phyloP scores from a whole-genome alignment of 805 yeast species.

The Yarrowia osloensis region DNA sequence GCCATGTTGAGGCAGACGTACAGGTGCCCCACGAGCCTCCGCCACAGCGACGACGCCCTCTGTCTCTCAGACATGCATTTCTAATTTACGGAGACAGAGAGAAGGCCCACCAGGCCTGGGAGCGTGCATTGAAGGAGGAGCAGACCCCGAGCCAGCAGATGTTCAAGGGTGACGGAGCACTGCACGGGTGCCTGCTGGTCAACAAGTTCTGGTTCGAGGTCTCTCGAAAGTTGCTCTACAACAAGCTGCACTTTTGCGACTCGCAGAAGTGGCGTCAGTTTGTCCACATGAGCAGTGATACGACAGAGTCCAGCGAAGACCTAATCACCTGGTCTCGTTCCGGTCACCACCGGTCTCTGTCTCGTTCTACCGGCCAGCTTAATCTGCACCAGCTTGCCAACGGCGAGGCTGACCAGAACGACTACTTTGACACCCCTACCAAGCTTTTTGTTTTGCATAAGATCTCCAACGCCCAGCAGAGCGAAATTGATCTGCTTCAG shows the following conservation, averaged over 20 bases:
- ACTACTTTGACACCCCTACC: slow-evolving; percentile 29
- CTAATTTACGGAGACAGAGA: slow-evolving; percentile 60
- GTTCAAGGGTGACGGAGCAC: slow-evolving; percentile 33
- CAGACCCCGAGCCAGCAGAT: slow-evolving; percentile 29
- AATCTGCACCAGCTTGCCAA: slow-evolving; percentile 33
- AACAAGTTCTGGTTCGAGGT: slow-evolving; percentile 64
- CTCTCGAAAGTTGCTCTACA: slow-evolving; percentile 57
- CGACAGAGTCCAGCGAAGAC: neutral
- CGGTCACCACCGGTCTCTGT: neutral
- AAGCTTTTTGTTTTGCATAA: slow-evolving; percentile 67
- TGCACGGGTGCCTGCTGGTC: slow-evolving; percentile 67
- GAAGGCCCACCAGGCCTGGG: slow-evolving; percentile 52
- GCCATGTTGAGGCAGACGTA: slow-evolving; percentile 58
- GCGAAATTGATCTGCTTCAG: slow-evolving; percentile 54
- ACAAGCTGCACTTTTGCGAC: slow-evolving; percentile 56
- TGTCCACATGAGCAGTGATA: slow-evolving; percentile 34
- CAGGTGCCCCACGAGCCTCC: slow-evolving; percentile 62
- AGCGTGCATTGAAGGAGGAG: slow-evolving; percentile 38
- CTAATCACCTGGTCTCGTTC: slow-evolving; percentile 9
- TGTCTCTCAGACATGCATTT: slow-evolving; percentile 67
- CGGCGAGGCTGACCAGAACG: slow-evolving; percentile 27
- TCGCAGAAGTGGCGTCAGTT: slow-evolving; percentile 51
- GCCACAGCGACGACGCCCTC: slow-evolving; percentile 66
- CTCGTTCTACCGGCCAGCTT: slow-evolving; percentile 12
- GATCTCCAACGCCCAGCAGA: slow-evolving; percentile 55